These are phyloP conservation scores for Xylaria grammica DNA, from an alignment of 495 filamentous ascomycete genomes.

Conservation along the genomic window DNA sequence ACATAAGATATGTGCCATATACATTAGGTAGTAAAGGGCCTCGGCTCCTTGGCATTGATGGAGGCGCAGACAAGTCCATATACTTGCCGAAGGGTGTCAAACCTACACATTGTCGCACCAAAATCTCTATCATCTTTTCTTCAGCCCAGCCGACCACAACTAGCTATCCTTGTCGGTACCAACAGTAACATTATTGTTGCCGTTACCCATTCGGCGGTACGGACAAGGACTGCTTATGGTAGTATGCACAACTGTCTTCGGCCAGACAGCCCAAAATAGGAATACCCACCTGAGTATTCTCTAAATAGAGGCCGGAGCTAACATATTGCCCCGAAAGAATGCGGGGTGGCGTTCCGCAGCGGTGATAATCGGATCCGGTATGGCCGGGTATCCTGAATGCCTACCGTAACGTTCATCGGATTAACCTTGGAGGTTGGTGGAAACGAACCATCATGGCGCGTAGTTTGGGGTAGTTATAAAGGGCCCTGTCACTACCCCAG, in stretches of 20 bases:
- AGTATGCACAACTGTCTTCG: background rate
- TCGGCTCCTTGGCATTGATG: constrained; percentile 4
- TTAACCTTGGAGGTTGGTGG: background rate
- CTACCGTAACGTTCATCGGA: background rate
- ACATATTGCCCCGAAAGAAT: background rate
- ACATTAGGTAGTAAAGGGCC: too few relatives aligned
- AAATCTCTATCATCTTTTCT: background rate
- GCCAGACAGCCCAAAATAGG: background rate
- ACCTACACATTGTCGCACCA: too few relatives aligned
- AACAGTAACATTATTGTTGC: background rate
- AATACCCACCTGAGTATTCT: background rate
- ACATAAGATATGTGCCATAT: background rate
- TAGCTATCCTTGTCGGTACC: background rate
- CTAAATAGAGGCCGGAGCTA: constrained; percentile 12
- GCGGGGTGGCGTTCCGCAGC: background rate
- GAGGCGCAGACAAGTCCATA: too few relatives aligned
- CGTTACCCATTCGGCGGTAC: background rate
- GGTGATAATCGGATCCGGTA: constrained; percentile 5
- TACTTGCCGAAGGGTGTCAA: too few relatives aligned
- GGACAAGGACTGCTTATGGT: background rate
- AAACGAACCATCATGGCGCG: background rate
- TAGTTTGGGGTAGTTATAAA: constrained; percentile 3
- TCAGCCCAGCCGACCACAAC: background rate
- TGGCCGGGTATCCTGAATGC: background rate
- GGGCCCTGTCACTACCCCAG: background rate